These are phyloP conservation scores for Pseudoturritis turrita DNA, from an alignment of 345 rosid genomes.

Conservation along the genomic window DNA sequence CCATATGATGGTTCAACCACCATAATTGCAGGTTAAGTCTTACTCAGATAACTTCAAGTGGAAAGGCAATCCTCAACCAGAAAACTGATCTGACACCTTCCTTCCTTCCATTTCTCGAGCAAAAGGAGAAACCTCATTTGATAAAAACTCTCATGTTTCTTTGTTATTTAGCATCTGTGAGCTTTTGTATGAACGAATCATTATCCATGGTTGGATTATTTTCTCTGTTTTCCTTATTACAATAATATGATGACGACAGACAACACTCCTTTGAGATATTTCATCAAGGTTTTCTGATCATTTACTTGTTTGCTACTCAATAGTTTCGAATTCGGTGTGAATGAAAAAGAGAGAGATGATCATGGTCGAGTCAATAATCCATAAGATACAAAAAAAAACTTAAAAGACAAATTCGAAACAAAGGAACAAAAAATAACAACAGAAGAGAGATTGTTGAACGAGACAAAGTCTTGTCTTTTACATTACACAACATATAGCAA, in stretches of 20 bases:
- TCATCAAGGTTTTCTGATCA: not conserved
- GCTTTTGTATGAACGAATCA: not conserved
- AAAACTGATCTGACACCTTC: constrained; percentile 24
- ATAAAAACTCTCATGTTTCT: constrained; percentile 1
- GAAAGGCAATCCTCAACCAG: constrained; percentile 63
- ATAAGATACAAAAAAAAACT: not conserved
- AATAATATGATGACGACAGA: constrained; percentile 22
- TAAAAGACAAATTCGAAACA: not conserved
- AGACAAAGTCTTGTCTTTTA: not conserved
- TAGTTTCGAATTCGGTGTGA: not conserved
- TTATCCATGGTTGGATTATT: constrained; percentile 16
- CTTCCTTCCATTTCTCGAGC: constrained; percentile 6
- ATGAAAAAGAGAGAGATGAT: not conserved
- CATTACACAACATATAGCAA: constrained; percentile 1
- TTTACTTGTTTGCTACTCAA: not conserved
- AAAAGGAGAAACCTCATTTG: not conserved
- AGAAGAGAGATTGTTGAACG: not conserved
- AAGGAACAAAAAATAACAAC: constrained; percentile 7
- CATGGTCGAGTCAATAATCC: not conserved
- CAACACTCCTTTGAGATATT: not conserved
- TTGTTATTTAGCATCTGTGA: constrained; percentile 22
- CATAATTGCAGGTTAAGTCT: constrained; percentile 48
- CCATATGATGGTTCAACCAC: not conserved
- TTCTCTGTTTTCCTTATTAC: not conserved
- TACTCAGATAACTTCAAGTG: constrained; percentile 96